Base-by-base conservation (phyloP, 352 stramenopile genomes). In the Phytophthora sp. region DNA sequence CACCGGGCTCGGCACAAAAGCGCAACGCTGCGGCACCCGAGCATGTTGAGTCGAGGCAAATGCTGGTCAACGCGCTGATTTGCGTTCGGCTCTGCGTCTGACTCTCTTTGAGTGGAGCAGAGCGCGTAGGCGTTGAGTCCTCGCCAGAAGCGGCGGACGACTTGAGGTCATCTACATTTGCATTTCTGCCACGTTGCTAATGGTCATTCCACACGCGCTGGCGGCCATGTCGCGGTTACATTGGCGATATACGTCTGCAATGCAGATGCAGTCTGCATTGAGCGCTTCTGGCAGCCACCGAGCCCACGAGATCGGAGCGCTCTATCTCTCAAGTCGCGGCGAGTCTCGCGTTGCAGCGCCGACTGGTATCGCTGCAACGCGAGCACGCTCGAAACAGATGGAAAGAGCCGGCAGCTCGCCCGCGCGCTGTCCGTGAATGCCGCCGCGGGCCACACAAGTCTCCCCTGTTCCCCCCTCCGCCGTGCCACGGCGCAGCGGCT, bases 331-430 rank as follows among this genome's bases (percentile, higher is more conserved):
- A 67, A 55, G 42, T 54, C 42, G 26, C 31, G 35, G 35, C 39
- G 9, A 9, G 11, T n/a, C 17, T 17, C 35, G 26, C 17, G 28
- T 46, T 23, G 27, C 39, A 37, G 7, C 35, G 17, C 38, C 31
- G 30, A 51, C 52, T 61, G 49, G 42, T 44, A 53, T 55, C 43
- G 43, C 58, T 23, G 50, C 58, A 41, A 49, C 50, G 45, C 26
- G 45, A 59, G 43, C 46, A n/a, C 13, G 9, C 30, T 23, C 20
- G 28, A 20, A 45, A 28, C 59, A 69, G 39, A 26, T 69, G 61
- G 55, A 65, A 52, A 65, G 30, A 69, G 61, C n/a, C 45, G 61
- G 61, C 26, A 58, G 34, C 50, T 28, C 60, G 61, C 54, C 61
- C 53, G 42, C 34, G 12, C 35, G 50, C 23, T 69, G 60, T 63